Evolutionary conservation across 2,329 filamentous ascomycete species (phyloP).

Genomic region (Aureobasidium sp.): DNA sequence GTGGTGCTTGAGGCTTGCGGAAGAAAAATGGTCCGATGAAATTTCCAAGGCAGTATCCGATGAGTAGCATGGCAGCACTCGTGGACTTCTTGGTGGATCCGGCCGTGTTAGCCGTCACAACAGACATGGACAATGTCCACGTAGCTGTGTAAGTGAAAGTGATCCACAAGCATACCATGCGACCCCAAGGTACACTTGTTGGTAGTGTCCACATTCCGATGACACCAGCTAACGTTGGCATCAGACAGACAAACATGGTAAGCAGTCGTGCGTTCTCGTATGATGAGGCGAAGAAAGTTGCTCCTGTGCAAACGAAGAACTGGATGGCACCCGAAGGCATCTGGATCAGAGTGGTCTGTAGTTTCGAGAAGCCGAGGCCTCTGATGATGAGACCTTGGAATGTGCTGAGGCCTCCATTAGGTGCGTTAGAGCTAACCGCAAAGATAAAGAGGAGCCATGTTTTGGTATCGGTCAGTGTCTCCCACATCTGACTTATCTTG

Average conservation of each 20-base stretch:
- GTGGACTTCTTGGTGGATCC: constrained; percentile 68
- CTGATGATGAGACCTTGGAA: constrained; percentile 64
- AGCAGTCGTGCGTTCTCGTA: constrained; percentile 3
- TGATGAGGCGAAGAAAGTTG: background rate
- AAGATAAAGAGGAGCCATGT: constrained; percentile 68
- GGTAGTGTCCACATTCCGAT: constrained; percentile 1
- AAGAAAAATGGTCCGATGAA: constrained; percentile 23
- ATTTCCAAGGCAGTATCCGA: constrained; percentile 49
- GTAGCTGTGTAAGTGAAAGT: background rate
- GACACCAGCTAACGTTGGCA: constrained; percentile 1
- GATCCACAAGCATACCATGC: constrained; percentile 54
- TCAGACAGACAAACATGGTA: constrained; percentile 4
- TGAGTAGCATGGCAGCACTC: constrained; percentile 59
- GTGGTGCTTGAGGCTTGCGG: constrained; percentile 11
- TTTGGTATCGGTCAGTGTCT: constrained; percentile 63
- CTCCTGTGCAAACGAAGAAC: constrained; percentile 12
- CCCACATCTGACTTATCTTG: constrained; percentile 71
- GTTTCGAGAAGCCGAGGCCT: constrained; percentile 43
- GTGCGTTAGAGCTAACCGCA: constrained; percentile 60
- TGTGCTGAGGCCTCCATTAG: constrained; percentile 66
- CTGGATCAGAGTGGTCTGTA: constrained; percentile 54
- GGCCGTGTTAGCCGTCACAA: constrained; percentile 68
- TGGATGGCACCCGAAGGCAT: constrained; percentile 50
- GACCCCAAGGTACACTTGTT: constrained; percentile 34
- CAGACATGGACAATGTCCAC: constrained; percentile 59